phyloP scores from a whole-genome alignment of 2,329 filamentous ascomycete species.

The Amauroascus niger region DNA sequence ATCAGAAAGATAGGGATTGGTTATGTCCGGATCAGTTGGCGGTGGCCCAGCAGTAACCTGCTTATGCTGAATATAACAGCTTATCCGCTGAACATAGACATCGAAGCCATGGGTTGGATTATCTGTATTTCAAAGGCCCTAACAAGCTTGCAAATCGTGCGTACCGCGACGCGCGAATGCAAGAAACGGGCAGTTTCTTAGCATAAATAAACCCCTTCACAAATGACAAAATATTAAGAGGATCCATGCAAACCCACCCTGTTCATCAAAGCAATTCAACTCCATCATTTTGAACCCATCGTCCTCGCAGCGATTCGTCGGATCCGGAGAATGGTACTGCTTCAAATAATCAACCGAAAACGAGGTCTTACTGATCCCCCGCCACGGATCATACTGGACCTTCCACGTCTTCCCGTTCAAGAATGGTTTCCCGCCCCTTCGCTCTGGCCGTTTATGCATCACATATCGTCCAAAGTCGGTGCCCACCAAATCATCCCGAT shows the following conservation, averaged over 20 bases:
- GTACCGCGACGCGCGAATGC: neutral
- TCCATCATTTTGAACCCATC: conserved; percentile 40
- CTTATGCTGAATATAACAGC: conserved; percentile 43
- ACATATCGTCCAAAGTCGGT: conserved; percentile 44
- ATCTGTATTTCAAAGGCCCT: conserved; percentile 21
- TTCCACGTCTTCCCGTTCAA: conserved; percentile 44
- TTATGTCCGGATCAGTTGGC: conserved; percentile 32
- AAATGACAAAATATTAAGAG: too few relatives aligned
- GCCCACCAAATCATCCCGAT: conserved; percentile 39
- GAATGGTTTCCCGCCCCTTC: conserved; percentile 44
- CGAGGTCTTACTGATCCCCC: conserved; percentile 41
- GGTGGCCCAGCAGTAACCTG: conserved; percentile 33
- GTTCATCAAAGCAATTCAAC: conserved; percentile 41
- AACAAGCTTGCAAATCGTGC: conserved; percentile 2
- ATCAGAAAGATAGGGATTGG: conserved; percentile 38
- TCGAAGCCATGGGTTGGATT: conserved; percentile 41
- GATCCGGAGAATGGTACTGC: conserved; percentile 27
- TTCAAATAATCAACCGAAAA: conserved; percentile 47
- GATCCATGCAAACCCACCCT: conserved; percentile 19
- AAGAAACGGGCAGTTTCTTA: neutral
- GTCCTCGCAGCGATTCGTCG: conserved; percentile 15
- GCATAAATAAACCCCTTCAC: conserved; percentile 8
- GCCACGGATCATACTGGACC: conserved; percentile 43
- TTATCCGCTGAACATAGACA: conserved; percentile 42
- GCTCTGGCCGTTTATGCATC: conserved; percentile 39